These are phyloP conservation scores for Rugonectria rugulosa DNA, from an alignment of 2,329 filamentous ascomycete genomes.

Conservation along the genomic window DNA sequence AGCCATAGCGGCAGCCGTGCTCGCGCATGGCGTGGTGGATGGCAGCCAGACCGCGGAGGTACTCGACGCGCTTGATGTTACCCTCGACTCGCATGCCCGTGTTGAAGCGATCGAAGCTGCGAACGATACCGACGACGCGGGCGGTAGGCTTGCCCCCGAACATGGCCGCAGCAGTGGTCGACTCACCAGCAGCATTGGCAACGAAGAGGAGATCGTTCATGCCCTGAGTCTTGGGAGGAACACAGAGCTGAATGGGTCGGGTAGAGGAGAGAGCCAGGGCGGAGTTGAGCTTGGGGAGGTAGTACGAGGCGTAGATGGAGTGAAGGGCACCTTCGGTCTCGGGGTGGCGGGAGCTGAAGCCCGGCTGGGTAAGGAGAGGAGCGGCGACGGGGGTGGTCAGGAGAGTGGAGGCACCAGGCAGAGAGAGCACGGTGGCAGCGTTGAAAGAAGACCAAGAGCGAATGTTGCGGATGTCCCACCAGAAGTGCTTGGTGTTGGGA, in stretches of 20 bases:
- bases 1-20: conserved; percentile 91
- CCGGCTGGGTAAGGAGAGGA: conserved; percentile 66
- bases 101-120: conserved; percentile 94
- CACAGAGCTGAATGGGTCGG: conserved; percentile 63
- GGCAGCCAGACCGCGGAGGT: conserved; percentile 85
- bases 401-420: conserved; percentile 76
- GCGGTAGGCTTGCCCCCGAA: conserved; percentile 57
- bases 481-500: conserved; percentile 81
- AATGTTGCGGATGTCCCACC: conserved; percentile 94
- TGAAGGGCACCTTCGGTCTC: conserved; percentile 82
- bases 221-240: conserved; percentile 46
- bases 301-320: conserved; percentile 77
- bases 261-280: conserved; percentile 80
- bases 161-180: conserved; percentile 61
- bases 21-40: conserved; percentile 93
- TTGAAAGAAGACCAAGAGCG: conserved; percentile 85
- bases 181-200: conserved; percentile 66
- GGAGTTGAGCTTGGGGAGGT: conserved; percentile 86
- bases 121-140: conserved; percentile 84
- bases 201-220: conserved; percentile 68
- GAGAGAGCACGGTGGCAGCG: conserved; percentile 71
- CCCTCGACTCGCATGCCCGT: conserved; percentile 89
- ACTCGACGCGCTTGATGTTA: conserved; percentile 85
- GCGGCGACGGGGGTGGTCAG: conserved; percentile 73
- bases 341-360: conserved; percentile 69